These are phyloP conservation scores for Verbena officinalis DNA, from an alignment of 257 asterid genomes.

Conservation along the genomic window DNA sequence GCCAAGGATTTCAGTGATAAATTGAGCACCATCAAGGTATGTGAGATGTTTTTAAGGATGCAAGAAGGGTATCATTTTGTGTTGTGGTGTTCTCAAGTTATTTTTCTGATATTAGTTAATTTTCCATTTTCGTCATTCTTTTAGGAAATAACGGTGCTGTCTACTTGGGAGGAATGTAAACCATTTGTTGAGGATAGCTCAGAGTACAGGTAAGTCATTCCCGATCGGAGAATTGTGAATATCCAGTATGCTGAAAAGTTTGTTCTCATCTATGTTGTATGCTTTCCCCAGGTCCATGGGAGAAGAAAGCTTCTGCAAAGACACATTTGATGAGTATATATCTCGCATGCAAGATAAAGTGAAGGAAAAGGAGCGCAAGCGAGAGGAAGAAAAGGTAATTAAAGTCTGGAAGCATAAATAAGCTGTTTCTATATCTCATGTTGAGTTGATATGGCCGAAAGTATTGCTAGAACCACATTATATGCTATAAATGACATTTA, in stretches of 20 bases:
- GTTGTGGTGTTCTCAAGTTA: background rate
- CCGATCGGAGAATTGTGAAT: slow-evolving; percentile 25
- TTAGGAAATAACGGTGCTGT: slow-evolving; percentile 73
- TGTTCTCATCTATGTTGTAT: slow-evolving; percentile 8
- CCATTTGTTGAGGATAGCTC: slow-evolving; percentile 79
- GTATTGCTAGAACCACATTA: background rate
- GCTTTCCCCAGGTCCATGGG: slow-evolving; percentile 73
- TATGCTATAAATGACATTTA: background rate
- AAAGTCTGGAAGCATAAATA: slow-evolving; percentile 18
- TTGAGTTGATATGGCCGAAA: slow-evolving; percentile 16
- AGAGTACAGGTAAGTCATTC: slow-evolving; percentile 72
- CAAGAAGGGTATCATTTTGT: slow-evolving; percentile 6
- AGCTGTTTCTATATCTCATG: background rate
- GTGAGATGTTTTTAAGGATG: slow-evolving; percentile 33
- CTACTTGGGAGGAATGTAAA: slow-evolving; percentile 90
- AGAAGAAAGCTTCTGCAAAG: slow-evolving; percentile 76
- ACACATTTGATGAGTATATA: slow-evolving; percentile 74
- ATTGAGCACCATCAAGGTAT: slow-evolving; percentile 73
- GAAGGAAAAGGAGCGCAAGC: slow-evolving; percentile 90
- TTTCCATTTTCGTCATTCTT: background rate
- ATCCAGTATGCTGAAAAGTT: slow-evolving; percentile 20
- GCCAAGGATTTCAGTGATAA: slow-evolving; percentile 81
- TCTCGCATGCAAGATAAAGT: slow-evolving; percentile 80
- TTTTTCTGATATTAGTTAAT: background rate
- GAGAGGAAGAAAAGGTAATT: slow-evolving; percentile 92